Conservation (phyloP, 768 basidiomycete genomes). For the Agrocybe chaxingu region DNA sequence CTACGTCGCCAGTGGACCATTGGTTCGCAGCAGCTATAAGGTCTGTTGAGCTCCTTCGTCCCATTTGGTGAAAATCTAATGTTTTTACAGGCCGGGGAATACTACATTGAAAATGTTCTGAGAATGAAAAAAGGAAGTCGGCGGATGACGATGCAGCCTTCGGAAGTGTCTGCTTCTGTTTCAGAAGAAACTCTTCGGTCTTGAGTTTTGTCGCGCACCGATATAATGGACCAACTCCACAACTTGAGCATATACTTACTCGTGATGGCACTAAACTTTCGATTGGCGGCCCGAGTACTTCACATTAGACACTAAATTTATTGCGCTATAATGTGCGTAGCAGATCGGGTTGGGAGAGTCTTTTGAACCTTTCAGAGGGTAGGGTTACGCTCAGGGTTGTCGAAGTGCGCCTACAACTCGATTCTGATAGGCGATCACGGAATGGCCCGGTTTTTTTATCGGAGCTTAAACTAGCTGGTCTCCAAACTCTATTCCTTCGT, state of each 20-base stretch:
- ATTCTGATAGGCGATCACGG: background rate
- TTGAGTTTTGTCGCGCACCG: no score
- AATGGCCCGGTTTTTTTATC: conserved; percentile 16
- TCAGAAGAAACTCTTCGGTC: no score
- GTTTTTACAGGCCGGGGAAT: conserved; percentile 83
- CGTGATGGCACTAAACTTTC: no score
- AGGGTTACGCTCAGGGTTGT: background rate
- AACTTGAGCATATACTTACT: no score
- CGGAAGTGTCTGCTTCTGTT: background rate
- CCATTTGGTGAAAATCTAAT: background rate
- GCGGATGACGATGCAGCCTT: conserved; percentile 27
- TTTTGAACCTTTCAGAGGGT: no score
- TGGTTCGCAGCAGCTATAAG: conserved; percentile 97
- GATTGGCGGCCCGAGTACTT: no score
- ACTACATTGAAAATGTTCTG: conserved; percentile 89
- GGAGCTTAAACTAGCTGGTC: conserved; percentile 21
- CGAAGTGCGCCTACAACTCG: no score
- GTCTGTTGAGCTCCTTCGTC: conserved; percentile 35
- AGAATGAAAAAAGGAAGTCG: conserved; percentile 53
- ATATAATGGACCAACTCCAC: no score
- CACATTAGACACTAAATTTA: no score
- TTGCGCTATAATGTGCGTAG: no score
- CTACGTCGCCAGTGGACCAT: conserved; percentile 94
- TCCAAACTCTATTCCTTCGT: conserved; percentile 28
- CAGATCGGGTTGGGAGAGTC: no score